phyloP scores from a whole-genome alignment of 495 filamentous ascomycete genomes.

The Penicillium longicatenatum region DNA sequence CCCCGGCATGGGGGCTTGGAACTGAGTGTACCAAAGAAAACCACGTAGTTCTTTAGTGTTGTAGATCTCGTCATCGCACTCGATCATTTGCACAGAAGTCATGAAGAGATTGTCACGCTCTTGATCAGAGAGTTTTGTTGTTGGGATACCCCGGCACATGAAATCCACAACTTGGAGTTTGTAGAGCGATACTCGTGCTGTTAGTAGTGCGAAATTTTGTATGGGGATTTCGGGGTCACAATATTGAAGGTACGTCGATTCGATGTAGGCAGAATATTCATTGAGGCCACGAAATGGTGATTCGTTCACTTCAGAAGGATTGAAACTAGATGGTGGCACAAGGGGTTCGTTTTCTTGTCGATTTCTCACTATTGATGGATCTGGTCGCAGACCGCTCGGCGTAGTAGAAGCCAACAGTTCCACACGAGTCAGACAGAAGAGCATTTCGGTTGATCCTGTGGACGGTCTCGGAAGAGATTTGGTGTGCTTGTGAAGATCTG shows the following conservation, averaged over 20 bases:
- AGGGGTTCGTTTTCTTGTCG: not conserved
- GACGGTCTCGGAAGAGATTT: slow-evolving; percentile 18
- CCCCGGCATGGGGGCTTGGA: slow-evolving; percentile 54
- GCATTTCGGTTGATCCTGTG: slow-evolving; percentile 28
- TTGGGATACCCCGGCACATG: slow-evolving; percentile 16
- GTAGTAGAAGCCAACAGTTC: slow-evolving; percentile 26
- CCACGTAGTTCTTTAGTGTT: slow-evolving; percentile 42
- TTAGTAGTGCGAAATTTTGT: slow-evolving; percentile 52
- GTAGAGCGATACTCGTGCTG: slow-evolving; percentile 50
- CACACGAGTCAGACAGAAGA: slow-evolving; percentile 33
- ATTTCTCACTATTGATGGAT: slow-evolving; percentile 6
- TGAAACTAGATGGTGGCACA: not conserved
- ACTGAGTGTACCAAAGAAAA: slow-evolving; percentile 52
- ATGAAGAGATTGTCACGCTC: slow-evolving; percentile 48
- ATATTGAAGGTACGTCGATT: slow-evolving; percentile 55
- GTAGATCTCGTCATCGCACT: slow-evolving; percentile 55
- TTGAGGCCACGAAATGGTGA: slow-evolving; percentile 27
- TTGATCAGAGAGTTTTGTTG: slow-evolving; percentile 15
- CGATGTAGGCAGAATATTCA: slow-evolving; percentile 46
- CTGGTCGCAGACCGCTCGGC: slow-evolving; percentile 12
- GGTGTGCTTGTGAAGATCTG: slow-evolving; percentile 34
- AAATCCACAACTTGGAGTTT: slow-evolving; percentile 33
- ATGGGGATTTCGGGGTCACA: slow-evolving; percentile 65
- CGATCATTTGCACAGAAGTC: slow-evolving; percentile 52
- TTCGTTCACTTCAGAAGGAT: too few relatives aligned